A percentile compares a stretch with the other conserved stretches of the same genome.
Conservation (phyloP, 2,329 filamentous ascomycete genomes). For the Paraphaeosphaeria minitans region DNA sequence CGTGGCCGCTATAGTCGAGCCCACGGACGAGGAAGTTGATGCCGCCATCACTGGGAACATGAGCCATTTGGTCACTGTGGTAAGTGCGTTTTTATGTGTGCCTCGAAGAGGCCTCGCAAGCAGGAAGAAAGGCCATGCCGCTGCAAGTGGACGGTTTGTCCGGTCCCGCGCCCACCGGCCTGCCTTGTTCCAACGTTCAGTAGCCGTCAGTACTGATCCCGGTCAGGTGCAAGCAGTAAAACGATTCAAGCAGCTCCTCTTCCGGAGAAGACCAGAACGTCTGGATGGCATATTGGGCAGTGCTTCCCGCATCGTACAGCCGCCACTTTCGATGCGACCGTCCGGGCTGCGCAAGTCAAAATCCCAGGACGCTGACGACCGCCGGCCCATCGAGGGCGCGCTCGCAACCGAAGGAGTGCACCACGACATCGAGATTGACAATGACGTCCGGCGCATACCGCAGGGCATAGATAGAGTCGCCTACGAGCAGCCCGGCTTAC, state of each 20-base stretch:
- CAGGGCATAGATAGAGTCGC: slow-evolving; percentile 29
- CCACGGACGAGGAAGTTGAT: slow-evolving; percentile 87
- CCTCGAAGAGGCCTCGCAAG: not conserved
- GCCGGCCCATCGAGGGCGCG: slow-evolving; percentile 54
- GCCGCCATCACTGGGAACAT: slow-evolving; percentile 90
- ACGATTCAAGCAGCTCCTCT: slow-evolving; percentile 79
- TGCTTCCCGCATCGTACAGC: slow-evolving; percentile 63
- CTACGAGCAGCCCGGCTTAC: slow-evolving; percentile 24
- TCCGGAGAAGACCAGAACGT: slow-evolving; percentile 58
- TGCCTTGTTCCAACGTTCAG: not conserved
- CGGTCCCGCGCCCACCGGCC: not conserved
- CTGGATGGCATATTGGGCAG: slow-evolving; percentile 66
- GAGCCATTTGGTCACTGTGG: slow-evolving; percentile 81
- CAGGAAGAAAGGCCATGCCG: not conserved
- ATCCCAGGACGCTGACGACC: slow-evolving; percentile 59
- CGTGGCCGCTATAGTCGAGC: slow-evolving; percentile 76
- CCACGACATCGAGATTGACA: slow-evolving; percentile 49
- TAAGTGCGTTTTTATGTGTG: slow-evolving; percentile 46
- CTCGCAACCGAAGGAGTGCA: slow-evolving; percentile 62
- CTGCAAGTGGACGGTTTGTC: not conserved
- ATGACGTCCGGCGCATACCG: slow-evolving; percentile 29
- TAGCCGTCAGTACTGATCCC: not conserved
- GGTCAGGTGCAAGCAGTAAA: slow-evolving; percentile 83
- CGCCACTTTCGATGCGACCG: slow-evolving; percentile 59
- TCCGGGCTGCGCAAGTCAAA: slow-evolving; percentile 50